Evolutionary conservation across 202 grass and related monocot species (phyloP).

Genomic region (Saccharum hybrid): DNA sequence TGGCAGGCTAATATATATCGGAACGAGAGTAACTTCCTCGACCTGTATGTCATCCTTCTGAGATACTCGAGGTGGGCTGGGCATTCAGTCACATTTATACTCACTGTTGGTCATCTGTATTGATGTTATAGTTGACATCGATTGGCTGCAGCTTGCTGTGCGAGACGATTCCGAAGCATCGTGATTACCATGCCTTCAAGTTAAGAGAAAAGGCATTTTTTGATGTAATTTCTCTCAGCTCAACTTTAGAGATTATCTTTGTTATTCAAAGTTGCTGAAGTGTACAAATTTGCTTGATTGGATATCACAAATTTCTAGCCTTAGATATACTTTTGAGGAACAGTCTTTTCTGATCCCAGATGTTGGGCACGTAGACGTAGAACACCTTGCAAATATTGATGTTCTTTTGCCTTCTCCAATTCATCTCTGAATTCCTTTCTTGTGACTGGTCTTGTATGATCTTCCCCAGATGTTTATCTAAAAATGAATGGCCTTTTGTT

Average conservation of each 20-base stretch:
- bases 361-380: constrained; percentile 17
- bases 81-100: constrained; percentile 27
- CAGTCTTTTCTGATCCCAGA: neutral
- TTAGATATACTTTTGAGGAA: constrained; percentile 9
- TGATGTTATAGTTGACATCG: constrained; percentile 22
- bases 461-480: neutral
- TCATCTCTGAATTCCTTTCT: neutral
- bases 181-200: constrained; percentile 69
- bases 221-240: constrained; percentile 49
- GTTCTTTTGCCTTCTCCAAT: neutral
- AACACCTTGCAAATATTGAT: neutral
- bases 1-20: constrained; percentile 92
- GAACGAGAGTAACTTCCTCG: constrained; percentile 89
- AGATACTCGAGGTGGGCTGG: constrained; percentile 83
- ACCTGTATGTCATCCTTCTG: constrained; percentile 92
- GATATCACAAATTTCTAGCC: constrained; percentile 1
- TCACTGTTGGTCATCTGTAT: neutral
- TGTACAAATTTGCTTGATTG: constrained; percentile 2
- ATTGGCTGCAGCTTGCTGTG: constrained; percentile 75
- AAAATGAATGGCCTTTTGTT: constrained; percentile 38
- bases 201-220: constrained; percentile 58
- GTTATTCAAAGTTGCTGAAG: constrained; percentile 19
- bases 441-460: neutral
- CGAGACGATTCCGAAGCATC: constrained; percentile 93
- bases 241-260: constrained; percentile 34